A percentile compares a stretch with the other conserved stretches of the same genome.
Evolutionary conservation across 108 stramenopile genomes (phyloP).

Genomic region (Schizochytrium sp.): DNA sequence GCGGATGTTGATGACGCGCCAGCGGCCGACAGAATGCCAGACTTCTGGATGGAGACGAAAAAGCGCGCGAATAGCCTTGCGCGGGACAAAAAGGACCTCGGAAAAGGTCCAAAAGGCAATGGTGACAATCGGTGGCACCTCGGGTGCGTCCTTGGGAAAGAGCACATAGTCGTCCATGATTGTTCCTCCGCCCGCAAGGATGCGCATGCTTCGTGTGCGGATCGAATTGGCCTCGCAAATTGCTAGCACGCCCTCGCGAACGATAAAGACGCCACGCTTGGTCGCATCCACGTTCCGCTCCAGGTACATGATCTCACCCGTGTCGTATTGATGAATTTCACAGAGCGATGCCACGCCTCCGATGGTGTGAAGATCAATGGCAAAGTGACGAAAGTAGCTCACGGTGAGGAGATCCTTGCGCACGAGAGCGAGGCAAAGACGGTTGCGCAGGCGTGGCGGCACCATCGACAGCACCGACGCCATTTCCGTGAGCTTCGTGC

Average conservation of each 20-base stretch:
- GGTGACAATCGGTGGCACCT: not conserved
- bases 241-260: not conserved
- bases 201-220: not conserved
- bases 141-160: not conserved
- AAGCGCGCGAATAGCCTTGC: not conserved
- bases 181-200: not conserved
- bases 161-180: not conserved
- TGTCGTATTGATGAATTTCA: not conserved
- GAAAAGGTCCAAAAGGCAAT: slow-evolving; percentile 7
- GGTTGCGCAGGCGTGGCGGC: not conserved
- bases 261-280: not conserved
- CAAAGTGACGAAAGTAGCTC: not conserved
- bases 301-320: not conserved
- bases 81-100: not conserved
- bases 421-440: not conserved
- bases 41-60: not conserved
- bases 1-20: not conserved
- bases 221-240: not conserved
- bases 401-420: not conserved
- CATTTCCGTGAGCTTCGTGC: not conserved
- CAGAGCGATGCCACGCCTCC: not conserved
- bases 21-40: not conserved
- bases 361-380: not conserved
- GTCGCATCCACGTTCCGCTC: not conserved
- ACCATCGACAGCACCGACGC: not conserved